Conservation (phyloP, 2,329 filamentous ascomycete species). For the Penicillium thymicola region DNA sequence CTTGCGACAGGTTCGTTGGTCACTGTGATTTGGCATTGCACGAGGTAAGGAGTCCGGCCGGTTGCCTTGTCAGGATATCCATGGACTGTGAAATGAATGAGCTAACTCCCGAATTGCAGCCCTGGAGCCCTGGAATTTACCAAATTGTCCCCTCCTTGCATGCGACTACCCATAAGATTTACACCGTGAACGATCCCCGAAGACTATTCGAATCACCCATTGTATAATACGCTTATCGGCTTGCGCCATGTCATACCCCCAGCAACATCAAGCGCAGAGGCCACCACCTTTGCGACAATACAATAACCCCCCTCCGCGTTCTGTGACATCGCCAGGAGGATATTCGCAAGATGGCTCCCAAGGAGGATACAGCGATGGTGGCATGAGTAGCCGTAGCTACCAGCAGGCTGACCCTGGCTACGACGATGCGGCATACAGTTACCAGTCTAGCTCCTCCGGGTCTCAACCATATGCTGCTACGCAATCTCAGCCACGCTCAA, state of each 20-base stretch:
- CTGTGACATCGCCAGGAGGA: conserved; percentile 23
- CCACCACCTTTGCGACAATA: conserved; percentile 36
- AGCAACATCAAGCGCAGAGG: conserved; percentile 29
- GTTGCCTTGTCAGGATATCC: background rate
- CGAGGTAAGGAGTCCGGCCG: background rate
- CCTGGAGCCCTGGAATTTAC: background rate
- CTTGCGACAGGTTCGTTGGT: background rate
- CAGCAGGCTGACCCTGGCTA: conserved; percentile 26
- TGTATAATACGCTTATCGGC: background rate
- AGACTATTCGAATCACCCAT: background rate
- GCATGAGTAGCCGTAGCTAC: conserved; percentile 26
- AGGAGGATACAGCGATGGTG: conserved; percentile 27
- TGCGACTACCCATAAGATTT: background rate
- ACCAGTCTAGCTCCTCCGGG: conserved; percentile 25
- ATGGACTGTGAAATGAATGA: background rate
- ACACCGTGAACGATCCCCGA: background rate
- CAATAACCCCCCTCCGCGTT: conserved; percentile 17
- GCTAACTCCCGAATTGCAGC: background rate
- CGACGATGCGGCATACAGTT: conserved; percentile 27
- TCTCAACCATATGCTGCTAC: conserved; percentile 27
- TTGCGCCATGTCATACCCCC: conserved; percentile 38
- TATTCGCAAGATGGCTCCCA: conserved; percentile 28
- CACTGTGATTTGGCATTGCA: background rate
- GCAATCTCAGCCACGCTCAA: conserved; percentile 30
- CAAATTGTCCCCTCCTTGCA: background rate